Evolutionary conservation across 2,329 filamentous ascomycete genomes (phyloP), one percentile per base, ranked within the genome.

Genomic region (Daldinia eschscholtzii): DNA sequence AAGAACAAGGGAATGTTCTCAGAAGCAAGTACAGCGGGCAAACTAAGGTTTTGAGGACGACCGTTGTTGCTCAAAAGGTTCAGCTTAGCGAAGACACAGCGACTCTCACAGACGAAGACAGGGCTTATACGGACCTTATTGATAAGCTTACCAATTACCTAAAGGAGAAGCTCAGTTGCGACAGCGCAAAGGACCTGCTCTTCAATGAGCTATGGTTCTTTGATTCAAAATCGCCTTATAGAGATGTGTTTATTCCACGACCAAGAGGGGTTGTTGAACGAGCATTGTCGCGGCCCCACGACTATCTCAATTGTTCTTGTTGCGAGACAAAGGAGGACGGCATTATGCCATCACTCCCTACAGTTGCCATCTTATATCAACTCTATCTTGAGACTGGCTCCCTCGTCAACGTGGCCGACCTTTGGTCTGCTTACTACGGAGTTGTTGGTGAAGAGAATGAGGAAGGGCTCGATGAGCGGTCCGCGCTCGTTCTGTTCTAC

Each of bases 21-120:
- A 89, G 90, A 69, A 97, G 91, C 80, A 91, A 91, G 77, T 92
- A 96, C 78, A 91, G 91, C 73, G 86, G 91, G 10, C 90, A 91
- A 70, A 87, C 87, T 80, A 90, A 89, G 71, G 89, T 91, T 48
- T 81, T 93, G 44, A 86, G 93, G 50, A 93, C 92, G 1, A 95
- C 93, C 0, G 88, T 95, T 35, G 89, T 95, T 57, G 92, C 92
- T 15, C 92, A 95, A 76, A 92, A 92, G 76, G 92, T 96, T 18
- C 90, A 94, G 75, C 84, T 96, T 44, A 93, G 91, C 80, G 91
- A 89, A 70, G 90, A 94, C 77, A 90, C 90, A 72, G 89, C 92
- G 1, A 84, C 87, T 3, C 84, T 95, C 30, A 92, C 91, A 0
- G 86, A 90, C 50, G 85, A 91, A 72, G 93, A 95, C 80, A 88